Base-by-base conservation (phyloP, 148 eudicot species). In the Talinum fruticosum region DNA sequence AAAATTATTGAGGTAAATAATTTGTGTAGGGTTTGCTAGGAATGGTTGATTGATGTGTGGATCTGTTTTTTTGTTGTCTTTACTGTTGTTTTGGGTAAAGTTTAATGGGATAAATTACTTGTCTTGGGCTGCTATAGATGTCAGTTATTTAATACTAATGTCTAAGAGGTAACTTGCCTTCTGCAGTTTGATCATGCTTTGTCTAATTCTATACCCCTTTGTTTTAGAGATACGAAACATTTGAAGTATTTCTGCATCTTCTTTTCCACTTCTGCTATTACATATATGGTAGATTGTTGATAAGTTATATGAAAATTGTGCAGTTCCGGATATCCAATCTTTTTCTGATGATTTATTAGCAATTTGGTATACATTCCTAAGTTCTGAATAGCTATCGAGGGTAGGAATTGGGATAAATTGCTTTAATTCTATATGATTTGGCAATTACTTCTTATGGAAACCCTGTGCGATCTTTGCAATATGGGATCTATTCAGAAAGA, bases 401-500 rank as follows among this genome's bases (percentile, higher is more conserved):
- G 57, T 19, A 51, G 57, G n/a, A 51, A 51, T 51, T 51, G 6
- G 57, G 4, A 15, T 51, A 6, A 51, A 59, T 59, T n/a, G 64
- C 64, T 8, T 59, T n/a, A 2, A 24, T 10, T 3, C 19, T 13
- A 41, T 12, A 16, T 6, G 18, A 7, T 32, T 30, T 32, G 32
- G 38, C 45, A 34, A 67, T 59, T 28, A 59, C 64, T 59, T 59
- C 23, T 59, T 6, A 16, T 51, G 23, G 23, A 24, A 59, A 51
- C 6, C 21, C 23, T 51, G 6, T 32, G 6, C 8, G 44, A 34
- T 37, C 35, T 69, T 37, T 36, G 49, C 72, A 41, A 44, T 70
- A 33, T 70, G 54, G 38, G 73, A 70, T 70, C 33, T 38, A 41
- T 15, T 41, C n/a, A 38, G 79, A 66, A 34, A 76, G 32, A 66